A percentile compares a stretch with the other conserved stretches of the same genome.
phyloP scores from a whole-genome alignment of 768 basidiomycete genomes.

The Podaxis sp. region DNA sequence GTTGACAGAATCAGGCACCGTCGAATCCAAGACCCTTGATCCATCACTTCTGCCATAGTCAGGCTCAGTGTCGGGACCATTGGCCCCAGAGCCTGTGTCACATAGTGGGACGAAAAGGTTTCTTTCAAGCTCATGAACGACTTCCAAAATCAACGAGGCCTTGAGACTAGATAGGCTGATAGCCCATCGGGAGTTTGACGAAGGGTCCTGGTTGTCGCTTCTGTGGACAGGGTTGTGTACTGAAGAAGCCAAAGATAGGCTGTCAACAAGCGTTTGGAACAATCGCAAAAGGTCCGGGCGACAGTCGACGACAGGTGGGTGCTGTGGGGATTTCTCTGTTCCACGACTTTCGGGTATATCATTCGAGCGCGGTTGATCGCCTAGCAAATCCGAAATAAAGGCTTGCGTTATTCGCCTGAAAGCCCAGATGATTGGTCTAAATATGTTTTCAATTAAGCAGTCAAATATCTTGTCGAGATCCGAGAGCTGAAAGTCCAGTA shows the following conservation, averaged over 20 bases:
- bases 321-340: neutral
- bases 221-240: neutral
- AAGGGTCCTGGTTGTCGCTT: neutral
- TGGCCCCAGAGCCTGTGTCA: neutral
- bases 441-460: conserved; percentile 9
- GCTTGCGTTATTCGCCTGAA: neutral
- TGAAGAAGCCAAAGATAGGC: neutral
- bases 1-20: conserved; percentile 3
- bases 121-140: conserved; percentile 37
- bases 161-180: conserved; percentile 10
- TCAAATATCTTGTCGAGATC: conserved; percentile 9
- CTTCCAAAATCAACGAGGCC: conserved; percentile 35
- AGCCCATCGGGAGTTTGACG: neutral
- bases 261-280: conserved; percentile 5
- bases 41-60: neutral
- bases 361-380: neutral
- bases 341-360: neutral
- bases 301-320: neutral
- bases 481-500: neutral
- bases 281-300: conserved; percentile 12
- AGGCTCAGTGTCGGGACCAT: neutral
- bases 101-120: conserved; percentile 23
- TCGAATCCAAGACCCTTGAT: neutral
- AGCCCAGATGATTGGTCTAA: conserved; percentile 5
- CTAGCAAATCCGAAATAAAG: neutral